A percentile compares a stretch with the other conserved stretches of the same genome.
These are phyloP conservation scores for Termitomyces sp. DNA, from an alignment of 768 basidiomycete genomes.

Conservation along the genomic window DNA sequence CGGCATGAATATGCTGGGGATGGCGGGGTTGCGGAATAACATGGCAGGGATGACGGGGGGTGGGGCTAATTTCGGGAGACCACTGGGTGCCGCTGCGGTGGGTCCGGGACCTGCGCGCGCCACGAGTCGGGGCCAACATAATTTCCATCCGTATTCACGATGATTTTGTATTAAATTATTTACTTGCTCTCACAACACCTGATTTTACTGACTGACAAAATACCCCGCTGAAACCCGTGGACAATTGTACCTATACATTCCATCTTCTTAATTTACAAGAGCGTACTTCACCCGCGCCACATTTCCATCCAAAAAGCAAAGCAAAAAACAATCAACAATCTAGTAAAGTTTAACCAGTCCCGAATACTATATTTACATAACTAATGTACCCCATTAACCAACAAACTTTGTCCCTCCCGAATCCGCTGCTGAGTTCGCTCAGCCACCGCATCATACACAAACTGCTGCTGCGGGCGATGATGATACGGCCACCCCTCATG, in stretches of 20 bases:
- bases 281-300: no score
- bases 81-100: slow-evolving; percentile 23
- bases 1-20: slow-evolving; percentile 17
- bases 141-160: slow-evolving; percentile 63
- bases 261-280: no score
- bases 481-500: slow-evolving; percentile 28
- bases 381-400: slow-evolving; percentile 46
- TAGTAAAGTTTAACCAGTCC: background rate
- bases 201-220: no score
- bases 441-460: slow-evolving; percentile 88
- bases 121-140: slow-evolving; percentile 49
- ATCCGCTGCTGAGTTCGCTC: slow-evolving; percentile 67
- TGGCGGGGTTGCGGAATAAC: slow-evolving; percentile 10
- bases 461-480: slow-evolving; percentile 54
- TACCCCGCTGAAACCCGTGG: no score
- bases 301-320: no score
- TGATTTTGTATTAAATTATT: slow-evolving; percentile 1
- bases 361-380: background rate
- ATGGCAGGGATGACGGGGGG: slow-evolving; percentile 18
- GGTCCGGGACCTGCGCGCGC: slow-evolving; percentile 34
- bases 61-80: slow-evolving; percentile 23
- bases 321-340: background rate
- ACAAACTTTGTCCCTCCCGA: slow-evolving; percentile 30
- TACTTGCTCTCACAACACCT: background rate
- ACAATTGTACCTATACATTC: no score